A percentile compares a stretch with the other conserved stretches of the same genome.
phyloP scores from a whole-genome alignment of 352 stramenopile genomes.

The Aphanomyces invadans region DNA sequence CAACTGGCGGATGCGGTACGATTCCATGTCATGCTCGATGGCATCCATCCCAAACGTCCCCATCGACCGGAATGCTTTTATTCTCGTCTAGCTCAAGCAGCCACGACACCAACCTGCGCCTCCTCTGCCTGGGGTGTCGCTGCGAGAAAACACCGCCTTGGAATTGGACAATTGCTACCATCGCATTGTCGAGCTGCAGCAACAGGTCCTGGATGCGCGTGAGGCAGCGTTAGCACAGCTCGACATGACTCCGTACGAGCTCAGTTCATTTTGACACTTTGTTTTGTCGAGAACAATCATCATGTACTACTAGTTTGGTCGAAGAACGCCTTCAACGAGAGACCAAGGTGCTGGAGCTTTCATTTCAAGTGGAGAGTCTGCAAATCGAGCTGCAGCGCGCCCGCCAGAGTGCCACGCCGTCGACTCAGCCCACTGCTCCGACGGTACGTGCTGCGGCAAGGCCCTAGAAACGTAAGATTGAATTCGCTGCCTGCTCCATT shows the following conservation, averaged over 20 bases:
- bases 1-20: constrained; percentile 2
- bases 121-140: not conserved
- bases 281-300: too few relatives aligned
- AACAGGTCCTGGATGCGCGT: not conserved
- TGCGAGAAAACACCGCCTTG: not conserved
- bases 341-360: constrained; percentile 51
- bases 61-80: too few relatives aligned
- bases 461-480: too few relatives aligned
- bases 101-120: too few relatives aligned
- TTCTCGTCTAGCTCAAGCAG: too few relatives aligned
- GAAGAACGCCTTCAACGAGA: constrained; percentile 46
- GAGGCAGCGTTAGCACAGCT: not conserved
- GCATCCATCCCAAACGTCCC: too few relatives aligned
- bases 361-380: constrained; percentile 64
- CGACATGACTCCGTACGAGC: not conserved
- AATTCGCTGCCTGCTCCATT: not conserved
- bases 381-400: constrained; percentile 50
- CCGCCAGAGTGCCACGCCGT: constrained; percentile 28
- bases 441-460: too few relatives aligned
- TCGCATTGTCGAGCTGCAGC: constrained; percentile 10
- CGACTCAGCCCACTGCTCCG: not conserved
- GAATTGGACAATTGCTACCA: constrained; percentile 16
- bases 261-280: too few relatives aligned
- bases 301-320: not conserved
- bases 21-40: too few relatives aligned